Percentiles rank a stretch among this genome's conserved stretches.
These are phyloP conservation scores for Colletotrichum godetiae DNA, from an alignment of 2,329 filamentous ascomycete genomes.

Conservation along the genomic window DNA sequence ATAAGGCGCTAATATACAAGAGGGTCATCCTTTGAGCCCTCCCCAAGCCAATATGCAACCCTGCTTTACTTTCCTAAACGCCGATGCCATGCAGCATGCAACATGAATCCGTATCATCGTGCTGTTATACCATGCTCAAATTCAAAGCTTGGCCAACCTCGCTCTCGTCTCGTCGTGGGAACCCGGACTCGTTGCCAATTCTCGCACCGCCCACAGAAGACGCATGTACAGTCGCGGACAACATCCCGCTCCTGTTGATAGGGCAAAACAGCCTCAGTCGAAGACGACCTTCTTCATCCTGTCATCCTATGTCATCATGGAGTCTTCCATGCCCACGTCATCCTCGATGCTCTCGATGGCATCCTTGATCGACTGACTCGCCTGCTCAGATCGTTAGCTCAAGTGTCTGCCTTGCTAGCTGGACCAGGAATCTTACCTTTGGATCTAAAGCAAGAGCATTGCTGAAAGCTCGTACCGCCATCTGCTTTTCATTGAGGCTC, in stretches of 20 bases:
- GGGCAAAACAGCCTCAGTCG: neutral
- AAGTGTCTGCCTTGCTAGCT: neutral
- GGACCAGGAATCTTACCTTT: slow-evolving; percentile 74
- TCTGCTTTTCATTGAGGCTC: slow-evolving; percentile 75
- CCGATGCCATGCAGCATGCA: slow-evolving; percentile 50
- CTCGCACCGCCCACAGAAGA: slow-evolving; percentile 16
- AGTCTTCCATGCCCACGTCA: slow-evolving; percentile 77
- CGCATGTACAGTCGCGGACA: slow-evolving; percentile 9
- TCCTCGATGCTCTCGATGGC: slow-evolving; percentile 93
- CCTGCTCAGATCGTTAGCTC: slow-evolving; percentile 61
- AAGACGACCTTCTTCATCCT: neutral
- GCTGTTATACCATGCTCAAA: slow-evolving; percentile 32
- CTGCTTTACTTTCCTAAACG: slow-evolving; percentile 39
- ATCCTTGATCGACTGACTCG: slow-evolving; percentile 93
- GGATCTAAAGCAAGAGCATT: slow-evolving; percentile 95
- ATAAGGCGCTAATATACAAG: slow-evolving; percentile 25
- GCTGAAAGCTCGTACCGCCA: slow-evolving; percentile 93
- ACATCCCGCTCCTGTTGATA: neutral
- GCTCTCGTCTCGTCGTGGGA: slow-evolving; percentile 24
- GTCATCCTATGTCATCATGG: slow-evolving; percentile 65
- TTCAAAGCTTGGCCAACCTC: slow-evolving; percentile 18
- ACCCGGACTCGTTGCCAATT: slow-evolving; percentile 12
- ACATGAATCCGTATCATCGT: slow-evolving; percentile 30
- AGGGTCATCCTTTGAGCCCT: slow-evolving; percentile 6
- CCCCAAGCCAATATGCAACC: slow-evolving; percentile 32